Evolutionary conservation across 192 early-diverging fungal species (phyloP), one percentile per base, ranked within the genome.

Genomic region (Entrophospora sp.): DNA sequence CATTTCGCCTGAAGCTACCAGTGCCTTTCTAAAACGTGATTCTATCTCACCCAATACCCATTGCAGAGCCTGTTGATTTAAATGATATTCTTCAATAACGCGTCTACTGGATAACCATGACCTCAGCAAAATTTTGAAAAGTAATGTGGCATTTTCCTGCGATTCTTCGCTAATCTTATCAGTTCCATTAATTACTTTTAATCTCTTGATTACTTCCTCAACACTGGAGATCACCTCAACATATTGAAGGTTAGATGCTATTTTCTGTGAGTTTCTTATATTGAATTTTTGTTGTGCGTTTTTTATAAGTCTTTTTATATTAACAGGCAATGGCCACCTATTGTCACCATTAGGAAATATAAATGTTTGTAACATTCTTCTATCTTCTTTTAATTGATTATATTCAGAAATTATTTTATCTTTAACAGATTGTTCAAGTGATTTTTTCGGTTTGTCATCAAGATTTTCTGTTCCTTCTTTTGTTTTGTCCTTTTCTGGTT

Each of bases 1-100:
- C 93, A 97, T 97, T 80, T 99, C 96, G 38, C 95, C 93, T 1
- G 94, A 90, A 63, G 91, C 88, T 31, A 96, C 94, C 58, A 93
- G 82, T 27, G 95, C 83, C 53, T 87, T 89, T 73, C 89, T 88
- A 75, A 97, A 99, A 20, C 95, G 81, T 7, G 84, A 83, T 74
- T 91, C 87, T 69, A 97, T 93, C 72, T 97, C 95, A 9, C 93
- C 93, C 36, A 99, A 68, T 27, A 99, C 73, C 91, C 91, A 97
- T 71, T 93, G 88, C 68, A 99, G 96, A 4, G 96, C 89, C 66
- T 93, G 85, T 28, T 80, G 74, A 12, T 77, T 91, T 56, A 99
- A 71, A 53, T 88, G 91, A 83, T 83, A 94, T 76, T 94, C 86
- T 75, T 95, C 91, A 60, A 97, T 83, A 8, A 99, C 90, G 48